These are phyloP conservation scores for Kodamaea lidongshanica DNA, from an alignment of 805 yeast genomes.

Conservation along the genomic window DNA sequence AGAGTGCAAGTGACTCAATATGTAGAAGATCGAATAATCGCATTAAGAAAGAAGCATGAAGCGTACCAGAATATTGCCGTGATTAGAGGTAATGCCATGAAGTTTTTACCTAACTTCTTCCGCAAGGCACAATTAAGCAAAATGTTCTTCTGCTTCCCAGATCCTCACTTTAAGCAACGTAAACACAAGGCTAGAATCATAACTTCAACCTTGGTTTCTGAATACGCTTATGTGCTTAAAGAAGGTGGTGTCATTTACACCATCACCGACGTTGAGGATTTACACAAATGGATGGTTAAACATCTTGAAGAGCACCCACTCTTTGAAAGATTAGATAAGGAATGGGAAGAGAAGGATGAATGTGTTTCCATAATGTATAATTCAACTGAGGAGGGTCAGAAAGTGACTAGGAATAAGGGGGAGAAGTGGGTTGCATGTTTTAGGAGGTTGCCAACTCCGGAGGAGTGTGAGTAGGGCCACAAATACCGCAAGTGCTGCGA, in stretches of 20 bases:
- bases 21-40: conserved; percentile 91
- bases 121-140: conserved; percentile 73
- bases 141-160: conserved; percentile 99
- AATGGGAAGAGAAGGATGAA: conserved; percentile 73
- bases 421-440: conserved; percentile 84
- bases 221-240: conserved; percentile 82
- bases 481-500: too few species aligned
- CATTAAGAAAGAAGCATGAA: conserved; percentile 58
- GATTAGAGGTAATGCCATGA: conserved; percentile 94
- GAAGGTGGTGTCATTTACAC: conserved; percentile 90
- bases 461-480: conserved; percentile 18
- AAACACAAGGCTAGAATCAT: conserved; percentile 96
- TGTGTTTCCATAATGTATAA: conserved; percentile 85
- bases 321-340: conserved; percentile 70
- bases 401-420: conserved; percentile 88
- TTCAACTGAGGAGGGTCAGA: conserved; percentile 97
- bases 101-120: conserved; percentile 92
- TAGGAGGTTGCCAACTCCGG: conserved; percentile 61
- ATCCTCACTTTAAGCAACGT: conserved; percentile 95
- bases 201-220: conserved; percentile 81
- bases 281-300: conserved; percentile 93
- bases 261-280: conserved; percentile 89
- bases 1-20: conserved; percentile 96
- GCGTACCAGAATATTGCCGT: conserved; percentile 81
- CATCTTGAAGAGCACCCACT: conserved; percentile 89